Evolutionary conservation across 2,329 filamentous ascomycete genomes (phyloP), one percentile per base, ranked within the genome.

Genomic region (Dothidotthia symphoricarpi): DNA sequence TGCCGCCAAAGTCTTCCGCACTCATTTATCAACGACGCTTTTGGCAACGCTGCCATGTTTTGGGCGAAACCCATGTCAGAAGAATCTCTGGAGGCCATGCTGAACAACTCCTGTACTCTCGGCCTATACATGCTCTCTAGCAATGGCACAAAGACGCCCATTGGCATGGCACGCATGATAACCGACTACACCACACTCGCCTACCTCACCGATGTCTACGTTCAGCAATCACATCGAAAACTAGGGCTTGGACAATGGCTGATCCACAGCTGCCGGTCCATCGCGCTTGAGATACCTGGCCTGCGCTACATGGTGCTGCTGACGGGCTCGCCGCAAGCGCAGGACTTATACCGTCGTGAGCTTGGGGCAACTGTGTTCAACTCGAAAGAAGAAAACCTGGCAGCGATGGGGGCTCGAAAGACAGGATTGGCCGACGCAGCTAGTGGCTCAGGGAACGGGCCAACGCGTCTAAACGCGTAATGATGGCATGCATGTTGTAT

Each of bases 101-200:
- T 68, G 34, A 49, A 57, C 31, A 62, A 63, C 34, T 62, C 57
- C 4, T 61, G 57, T 37, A 62, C 53, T 3, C 45, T 66, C n/a
- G 64, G 56, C 6, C 29, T 67, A 6, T 64, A 61, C 36, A 36
- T 36, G 5, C 6, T 49, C 24, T 37, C 41, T 7, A 28, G 38
- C 11, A 26, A 29, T 6, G 36, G 34, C 11, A 16, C 33, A 16
- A 56, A 52, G 8, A 58, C 62, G n/a, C 68, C 74, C 50, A 69
- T 85, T 32, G 81, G 81, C 1, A 72, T 83, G 39, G 76, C 75
- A 1, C 73, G 85, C 24, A 63, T 85, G n/a, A 69, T 88, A 34
- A 88, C 84, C 7, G 85, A 88, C 63, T 76, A 78, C 53, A 74
- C 80, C 31, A 84, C 83, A 0, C 80, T 86, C 51, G 81, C 77